These are phyloP conservation scores for Acer yangbiense DNA, from an alignment of 345 rosid genomes.

Conservation along the genomic window DNA sequence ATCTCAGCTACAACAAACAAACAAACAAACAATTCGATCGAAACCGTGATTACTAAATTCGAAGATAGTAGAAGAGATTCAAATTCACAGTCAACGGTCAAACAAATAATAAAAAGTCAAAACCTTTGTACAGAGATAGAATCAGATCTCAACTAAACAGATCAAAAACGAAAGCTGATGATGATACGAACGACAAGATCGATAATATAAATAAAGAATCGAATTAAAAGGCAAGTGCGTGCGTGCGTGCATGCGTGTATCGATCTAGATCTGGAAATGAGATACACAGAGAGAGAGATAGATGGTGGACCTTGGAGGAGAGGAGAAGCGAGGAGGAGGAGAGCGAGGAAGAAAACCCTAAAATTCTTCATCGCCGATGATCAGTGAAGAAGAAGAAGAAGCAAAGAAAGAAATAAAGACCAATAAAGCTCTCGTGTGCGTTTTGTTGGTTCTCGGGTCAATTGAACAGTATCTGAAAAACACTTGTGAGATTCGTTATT, in stretches of 20 bases:
- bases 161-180: constrained; percentile 11
- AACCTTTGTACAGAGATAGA: neutral
- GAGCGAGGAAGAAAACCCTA: constrained; percentile 64
- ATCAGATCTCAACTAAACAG: constrained; percentile 14
- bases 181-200: neutral
- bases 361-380: constrained; percentile 38
- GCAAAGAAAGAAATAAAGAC: too few species aligned
- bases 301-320: constrained; percentile 62
- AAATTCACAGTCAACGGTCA: neutral
- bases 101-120: neutral
- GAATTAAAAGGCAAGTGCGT: neutral
- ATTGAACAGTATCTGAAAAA: neutral
- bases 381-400: neutral
- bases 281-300: neutral
- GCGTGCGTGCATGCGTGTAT: neutral
- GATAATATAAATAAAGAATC: neutral
- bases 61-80: neutral
- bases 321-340: constrained; percentile 74
- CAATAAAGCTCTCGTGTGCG: too few species aligned
- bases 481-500: neutral
- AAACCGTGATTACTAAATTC: neutral
- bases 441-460: neutral
- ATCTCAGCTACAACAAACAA: neutral
- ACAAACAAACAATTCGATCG: constrained; percentile 9
- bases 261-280: constrained; percentile 56